Evolutionary conservation across 1,139 yeast genomes (phyloP), one percentile per base, ranked within the genome.

Genomic region (Hansenula sp.): DNA sequence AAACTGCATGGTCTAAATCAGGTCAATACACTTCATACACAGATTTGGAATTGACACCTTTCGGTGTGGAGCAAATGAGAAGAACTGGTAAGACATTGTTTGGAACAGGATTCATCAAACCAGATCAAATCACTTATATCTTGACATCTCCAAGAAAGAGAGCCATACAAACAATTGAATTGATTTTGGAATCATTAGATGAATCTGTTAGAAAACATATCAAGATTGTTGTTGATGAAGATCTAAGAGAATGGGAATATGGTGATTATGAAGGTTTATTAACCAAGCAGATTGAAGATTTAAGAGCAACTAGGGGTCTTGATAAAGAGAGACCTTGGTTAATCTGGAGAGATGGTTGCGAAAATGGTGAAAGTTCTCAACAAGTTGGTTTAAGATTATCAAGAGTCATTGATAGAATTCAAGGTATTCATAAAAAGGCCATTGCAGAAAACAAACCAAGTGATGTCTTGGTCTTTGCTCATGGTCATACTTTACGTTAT

Each of bases 301-400:
- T 78, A 52, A 77, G 97, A 57, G 67, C 68, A 38, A 60, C 67
- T 17, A 72, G 84, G 48, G 96, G 95, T 0, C 68, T 86, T 40
- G 81, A 77, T 51, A 55, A 51, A 67, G 74, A 48, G 56, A 65
- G 46, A 54, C 71, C 71, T n/a, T 91, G 97, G 97, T 69, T 73
- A 44, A 90, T 93, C 60, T 90, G 97, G 96, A 67, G 80, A 50
- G 91, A 89, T 57, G 98, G 97, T 4, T 91, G 98, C 64, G 96
- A 88, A 60, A 83, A 80, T 52, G 98, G 97, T 48, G 98, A 91
- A 64, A 65, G 71, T 37, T 72, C 84, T 36, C 62, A 68, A 31
- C 74, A 88, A 45, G 87, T 91, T 36, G 79, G 82, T 6, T 68
- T 67, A 35, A 74, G 98, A 58, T 66, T 91, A 36, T 96, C 93